A percentile compares a stretch with the other conserved stretches of the same genome.
These are phyloP conservation scores for Xerocomus brunneocitrinus DNA, from an alignment of 768 basidiomycete genomes.

Conservation along the genomic window DNA sequence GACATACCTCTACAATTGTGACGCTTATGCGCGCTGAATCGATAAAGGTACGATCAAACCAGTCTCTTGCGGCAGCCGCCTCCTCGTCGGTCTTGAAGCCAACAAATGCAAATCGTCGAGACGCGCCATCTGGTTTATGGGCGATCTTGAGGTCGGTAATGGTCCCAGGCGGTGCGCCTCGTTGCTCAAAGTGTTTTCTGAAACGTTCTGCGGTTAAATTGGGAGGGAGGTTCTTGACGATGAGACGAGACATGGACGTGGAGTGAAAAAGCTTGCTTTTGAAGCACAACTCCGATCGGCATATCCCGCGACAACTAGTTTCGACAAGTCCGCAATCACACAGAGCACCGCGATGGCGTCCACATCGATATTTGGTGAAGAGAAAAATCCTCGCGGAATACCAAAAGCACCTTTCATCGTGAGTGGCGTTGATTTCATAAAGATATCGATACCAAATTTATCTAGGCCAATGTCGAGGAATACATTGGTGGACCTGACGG, in stretches of 20 bases:
- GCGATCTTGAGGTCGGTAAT: slow-evolving; percentile 88
- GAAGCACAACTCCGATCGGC: slow-evolving; percentile 20
- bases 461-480: slow-evolving; percentile 80
- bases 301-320: slow-evolving; percentile 11
- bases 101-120: slow-evolving; percentile 86
- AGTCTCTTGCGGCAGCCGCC: slow-evolving; percentile 68
- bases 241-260: slow-evolving; percentile 68
- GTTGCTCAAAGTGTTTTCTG: slow-evolving; percentile 62
- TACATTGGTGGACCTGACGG: slow-evolving; percentile 77
- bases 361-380: slow-evolving; percentile 30
- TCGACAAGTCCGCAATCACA: no score
- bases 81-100: slow-evolving; percentile 83
- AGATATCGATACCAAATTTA: background rate
- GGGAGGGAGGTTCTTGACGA: slow-evolving; percentile 75
- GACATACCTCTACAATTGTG: slow-evolving; percentile 63
- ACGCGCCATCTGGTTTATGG: slow-evolving; percentile 69
- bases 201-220: slow-evolving; percentile 63
- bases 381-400: slow-evolving; percentile 87
- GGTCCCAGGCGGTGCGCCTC: slow-evolving; percentile 54
- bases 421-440: slow-evolving; percentile 25
- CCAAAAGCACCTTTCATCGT: slow-evolving; percentile 95
- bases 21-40: slow-evolving; percentile 76
- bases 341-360: slow-evolving; percentile 16
- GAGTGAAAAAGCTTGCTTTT: background rate
- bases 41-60: slow-evolving; percentile 83